Percentiles rank a stretch among this genome's conserved stretches.
These are phyloP conservation scores for Ceraceosorus guamensis DNA, from an alignment of 1,284 basidiomycete genomes.

Conservation along the genomic window DNA sequence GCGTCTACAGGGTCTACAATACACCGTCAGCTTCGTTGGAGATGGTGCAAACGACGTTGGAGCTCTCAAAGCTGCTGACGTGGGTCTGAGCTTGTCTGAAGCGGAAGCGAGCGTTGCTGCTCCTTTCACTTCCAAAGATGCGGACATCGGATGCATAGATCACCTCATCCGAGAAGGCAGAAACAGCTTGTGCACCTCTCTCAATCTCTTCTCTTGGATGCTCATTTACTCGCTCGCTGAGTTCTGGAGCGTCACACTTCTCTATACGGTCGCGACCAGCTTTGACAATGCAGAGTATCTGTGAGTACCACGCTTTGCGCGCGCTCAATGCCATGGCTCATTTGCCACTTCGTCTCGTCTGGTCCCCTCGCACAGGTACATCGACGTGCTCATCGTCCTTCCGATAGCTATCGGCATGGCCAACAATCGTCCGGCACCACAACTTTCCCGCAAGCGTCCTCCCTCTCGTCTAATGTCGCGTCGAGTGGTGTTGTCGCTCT, in stretches of 20 bases:
- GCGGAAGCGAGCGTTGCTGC: conserved; percentile 29
- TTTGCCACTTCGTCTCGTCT: too few relatives aligned
- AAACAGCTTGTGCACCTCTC: conserved; percentile 14
- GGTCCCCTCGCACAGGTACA: conserved; percentile 16
- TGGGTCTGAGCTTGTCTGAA: conserved; percentile 25
- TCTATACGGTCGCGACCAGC: conserved; percentile 25
- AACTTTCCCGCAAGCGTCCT: conserved; percentile 11
- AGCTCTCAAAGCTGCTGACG: conserved; percentile 28
- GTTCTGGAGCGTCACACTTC: conserved; percentile 29
- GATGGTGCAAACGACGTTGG: conserved; percentile 34
- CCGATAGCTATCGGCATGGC: conserved; percentile 25
- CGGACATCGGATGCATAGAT: conserved; percentile 19
- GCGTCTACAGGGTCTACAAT: conserved; percentile 19
- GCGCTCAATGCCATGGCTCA: background rate
- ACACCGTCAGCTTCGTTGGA: conserved; percentile 19
- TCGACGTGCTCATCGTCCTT: conserved; percentile 26
- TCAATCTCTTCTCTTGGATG: conserved; percentile 25
- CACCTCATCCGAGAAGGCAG: conserved; percentile 25
- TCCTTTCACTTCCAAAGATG: conserved; percentile 18
- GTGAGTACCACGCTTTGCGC: background rate
- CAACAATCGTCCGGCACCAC: conserved; percentile 15
- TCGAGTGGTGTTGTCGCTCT: conserved; percentile 18
- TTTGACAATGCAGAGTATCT: conserved; percentile 29
- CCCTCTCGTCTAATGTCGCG: conserved; percentile 19
- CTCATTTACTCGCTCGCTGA: conserved; percentile 22